Evolutionary conservation across 306 rosid genomes (phyloP).

Genomic region (Astragalus glycyphyllos): DNA sequence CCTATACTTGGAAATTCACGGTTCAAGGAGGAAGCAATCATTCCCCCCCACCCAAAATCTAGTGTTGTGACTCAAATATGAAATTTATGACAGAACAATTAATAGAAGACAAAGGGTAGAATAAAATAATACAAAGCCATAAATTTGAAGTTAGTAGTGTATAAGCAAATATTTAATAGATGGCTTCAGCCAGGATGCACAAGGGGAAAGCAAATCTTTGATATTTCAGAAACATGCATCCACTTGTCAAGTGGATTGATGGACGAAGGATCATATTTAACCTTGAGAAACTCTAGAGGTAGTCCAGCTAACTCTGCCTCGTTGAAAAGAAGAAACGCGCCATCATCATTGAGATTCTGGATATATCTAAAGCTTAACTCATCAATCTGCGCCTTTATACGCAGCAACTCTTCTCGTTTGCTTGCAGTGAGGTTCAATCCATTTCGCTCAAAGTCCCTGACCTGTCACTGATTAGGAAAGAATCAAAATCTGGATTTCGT

Average conservation of each 20-base stretch:
- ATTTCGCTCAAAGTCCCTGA: slow-evolving; percentile 90
- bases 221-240: slow-evolving; percentile 31
- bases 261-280: slow-evolving; percentile 39
- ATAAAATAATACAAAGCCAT: slow-evolving; percentile 29
- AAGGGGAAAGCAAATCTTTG: background rate
- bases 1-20: slow-evolving; percentile 4
- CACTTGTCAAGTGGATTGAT: slow-evolving; percentile 24
- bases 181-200: slow-evolving; percentile 17
- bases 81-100: background rate
- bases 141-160: slow-evolving; percentile 33
- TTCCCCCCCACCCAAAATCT: slow-evolving; percentile 25
- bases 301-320: slow-evolving; percentile 85
- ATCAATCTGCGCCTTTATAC: slow-evolving; percentile 72
- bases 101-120: slow-evolving; percentile 7
- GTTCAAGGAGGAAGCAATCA: slow-evolving; percentile 39
- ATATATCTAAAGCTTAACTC: slow-evolving; percentile 76
- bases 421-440: slow-evolving; percentile 89
- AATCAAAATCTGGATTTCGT: slow-evolving; percentile 66
- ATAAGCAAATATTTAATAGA: slow-evolving; percentile 25
- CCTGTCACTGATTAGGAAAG: slow-evolving; percentile 93
- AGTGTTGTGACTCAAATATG: background rate
- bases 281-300: slow-evolving; percentile 84
- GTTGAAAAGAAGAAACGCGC: slow-evolving; percentile 60
- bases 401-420: slow-evolving; percentile 85
- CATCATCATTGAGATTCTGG: slow-evolving; percentile 74